These are phyloP conservation scores for Termitomyces eurrhizus DNA, from an alignment of 768 basidiomycete genomes.

Conservation along the genomic window DNA sequence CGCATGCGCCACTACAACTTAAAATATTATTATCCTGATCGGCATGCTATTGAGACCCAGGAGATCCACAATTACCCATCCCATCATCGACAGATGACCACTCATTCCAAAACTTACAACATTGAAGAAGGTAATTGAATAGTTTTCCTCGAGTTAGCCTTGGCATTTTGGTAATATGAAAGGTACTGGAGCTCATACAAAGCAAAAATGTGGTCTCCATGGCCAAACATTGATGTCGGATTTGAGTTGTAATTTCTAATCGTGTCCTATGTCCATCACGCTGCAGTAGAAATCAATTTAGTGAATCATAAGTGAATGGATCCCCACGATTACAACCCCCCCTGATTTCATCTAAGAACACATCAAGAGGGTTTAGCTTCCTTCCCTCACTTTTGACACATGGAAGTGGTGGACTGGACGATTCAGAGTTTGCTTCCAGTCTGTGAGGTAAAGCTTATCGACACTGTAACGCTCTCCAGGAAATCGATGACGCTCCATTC, in stretches of 20 bases:
- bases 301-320: background rate
- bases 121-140: background rate
- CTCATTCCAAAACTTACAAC: background rate
- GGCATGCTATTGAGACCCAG: background rate
- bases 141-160: background rate
- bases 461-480: conserved; percentile 75
- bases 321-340: background rate
- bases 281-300: background rate
- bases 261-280: background rate
- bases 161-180: background rate
- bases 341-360: background rate
- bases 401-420: background rate
- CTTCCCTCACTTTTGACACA: background rate
- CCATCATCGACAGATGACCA: too few relatives aligned
- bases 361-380: background rate
- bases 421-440: background rate
- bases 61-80: background rate
- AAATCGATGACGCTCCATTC: conserved; percentile 85
- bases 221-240: background rate
- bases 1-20: background rate
- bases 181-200: background rate
- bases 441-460: conserved; percentile 28
- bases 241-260: background rate
- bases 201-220: background rate
- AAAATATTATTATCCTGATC: background rate